phyloP scores from a whole-genome alignment of 345 rosid genomes.

The Citrus australasica region DNA sequence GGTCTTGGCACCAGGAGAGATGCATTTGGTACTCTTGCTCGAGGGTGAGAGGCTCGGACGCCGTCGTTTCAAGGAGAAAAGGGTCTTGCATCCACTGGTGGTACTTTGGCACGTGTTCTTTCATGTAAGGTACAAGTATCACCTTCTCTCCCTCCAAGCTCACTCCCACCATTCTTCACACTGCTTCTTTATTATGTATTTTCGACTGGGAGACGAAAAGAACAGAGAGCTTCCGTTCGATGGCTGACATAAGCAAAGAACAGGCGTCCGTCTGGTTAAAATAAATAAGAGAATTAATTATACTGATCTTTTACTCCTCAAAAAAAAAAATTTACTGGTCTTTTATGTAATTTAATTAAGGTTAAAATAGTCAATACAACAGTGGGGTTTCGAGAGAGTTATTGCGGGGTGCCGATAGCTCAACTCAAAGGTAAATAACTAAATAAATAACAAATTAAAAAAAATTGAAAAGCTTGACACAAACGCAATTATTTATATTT shows the following conservation, averaged over 20 bases:
- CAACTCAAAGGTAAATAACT: too few species aligned
- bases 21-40: conserved; percentile 83
- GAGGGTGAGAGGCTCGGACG: conserved; percentile 83
- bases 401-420: too few species aligned
- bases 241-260: not conserved
- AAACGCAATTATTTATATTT: not conserved
- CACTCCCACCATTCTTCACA: conserved; percentile 34
- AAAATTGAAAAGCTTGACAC: not conserved
- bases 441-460: too few species aligned
- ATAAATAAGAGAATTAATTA: too few species aligned
- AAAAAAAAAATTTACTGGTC: too few species aligned
- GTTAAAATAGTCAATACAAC: too few species aligned
- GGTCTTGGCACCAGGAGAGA: conserved; percentile 86
- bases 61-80: conserved; percentile 74
- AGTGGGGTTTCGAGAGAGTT: too few species aligned
- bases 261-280: too few species aligned
- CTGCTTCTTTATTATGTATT: too few species aligned
- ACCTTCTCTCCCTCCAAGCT: conserved; percentile 79
- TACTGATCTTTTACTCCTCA: too few species aligned
- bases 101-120: conserved; percentile 74
- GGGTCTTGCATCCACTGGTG: conserved; percentile 94
- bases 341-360: too few species aligned
- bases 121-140: conserved; percentile 77
- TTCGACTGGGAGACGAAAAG: too few species aligned
- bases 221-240: not conserved